Evolutionary conservation across 2,329 filamentous ascomycete species (phyloP).

Genomic region (Ophiostoma ulmi): DNA sequence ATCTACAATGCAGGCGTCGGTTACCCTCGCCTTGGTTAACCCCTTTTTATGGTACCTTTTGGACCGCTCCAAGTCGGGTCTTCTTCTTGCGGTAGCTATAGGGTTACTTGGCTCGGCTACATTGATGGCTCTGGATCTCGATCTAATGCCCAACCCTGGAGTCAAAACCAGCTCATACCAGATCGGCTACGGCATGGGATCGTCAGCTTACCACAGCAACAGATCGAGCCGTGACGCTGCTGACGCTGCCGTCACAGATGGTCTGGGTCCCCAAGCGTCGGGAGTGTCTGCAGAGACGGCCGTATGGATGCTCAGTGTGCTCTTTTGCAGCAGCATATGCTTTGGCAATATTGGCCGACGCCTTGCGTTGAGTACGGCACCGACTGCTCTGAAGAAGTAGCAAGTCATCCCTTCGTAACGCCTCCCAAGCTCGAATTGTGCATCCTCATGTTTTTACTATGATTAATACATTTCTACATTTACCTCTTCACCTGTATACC

Average conservation of each 20-base stretch:
- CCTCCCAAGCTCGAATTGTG: background rate
- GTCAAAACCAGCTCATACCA: constrained; percentile 27
- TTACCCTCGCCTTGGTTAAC: constrained; percentile 85
- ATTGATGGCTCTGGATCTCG: constrained; percentile 69
- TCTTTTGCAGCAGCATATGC: constrained; percentile 92
- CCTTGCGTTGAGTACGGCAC: constrained; percentile 48
- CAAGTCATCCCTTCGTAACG: background rate
- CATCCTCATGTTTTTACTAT: no score
- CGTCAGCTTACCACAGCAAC: constrained; percentile 25
- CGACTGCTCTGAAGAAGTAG: background rate
- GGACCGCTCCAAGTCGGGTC: constrained; percentile 80
- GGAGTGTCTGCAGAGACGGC: constrained; percentile 64
- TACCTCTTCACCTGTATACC: background rate
- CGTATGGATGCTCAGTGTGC: constrained; percentile 86
- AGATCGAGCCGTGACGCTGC: constrained; percentile 23
- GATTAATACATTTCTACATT: no score
- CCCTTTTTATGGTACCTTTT: constrained; percentile 95
- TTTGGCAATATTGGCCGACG: constrained; percentile 92
- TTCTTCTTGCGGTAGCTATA: constrained; percentile 70
- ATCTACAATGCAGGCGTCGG: constrained; percentile 86
- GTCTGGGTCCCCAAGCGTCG: constrained; percentile 19
- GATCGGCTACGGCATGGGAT: constrained; percentile 21
- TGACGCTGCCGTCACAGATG: background rate
- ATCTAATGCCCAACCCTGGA: constrained; percentile 67
- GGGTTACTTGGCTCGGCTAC: constrained; percentile 68